Conservation (phyloP, 2,329 filamentous ascomycete genomes). For the Westerdykella aurantiaca region DNA sequence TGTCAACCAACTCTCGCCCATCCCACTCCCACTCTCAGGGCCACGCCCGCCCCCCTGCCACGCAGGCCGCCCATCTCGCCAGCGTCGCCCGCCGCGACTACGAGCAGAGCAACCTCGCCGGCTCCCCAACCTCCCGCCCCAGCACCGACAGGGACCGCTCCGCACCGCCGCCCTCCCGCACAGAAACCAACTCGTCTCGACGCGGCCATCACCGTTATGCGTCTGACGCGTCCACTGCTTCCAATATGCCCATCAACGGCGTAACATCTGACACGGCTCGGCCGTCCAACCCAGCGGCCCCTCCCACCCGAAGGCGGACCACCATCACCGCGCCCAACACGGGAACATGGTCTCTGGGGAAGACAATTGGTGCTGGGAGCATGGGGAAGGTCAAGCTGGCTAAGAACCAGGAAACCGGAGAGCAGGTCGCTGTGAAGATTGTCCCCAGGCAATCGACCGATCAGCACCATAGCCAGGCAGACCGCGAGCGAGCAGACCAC, state of each 20-base stretch:
- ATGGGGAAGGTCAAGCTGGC: constrained; percentile 99
- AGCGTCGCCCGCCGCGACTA: constrained; percentile 62
- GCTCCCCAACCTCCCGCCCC: constrained; percentile 51
- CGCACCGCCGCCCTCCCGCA: constrained; percentile 43
- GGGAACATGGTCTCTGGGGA: constrained; percentile 90
- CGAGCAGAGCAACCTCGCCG: constrained; percentile 63
- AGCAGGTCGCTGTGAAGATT: constrained; percentile 96
- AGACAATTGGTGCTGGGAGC: constrained; percentile 94
- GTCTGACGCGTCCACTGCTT: constrained; percentile 38
- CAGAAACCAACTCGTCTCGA: constrained; percentile 47
- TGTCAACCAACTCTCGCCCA: constrained; percentile 31
- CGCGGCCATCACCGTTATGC: constrained; percentile 43
- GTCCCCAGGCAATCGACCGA: constrained; percentile 86
- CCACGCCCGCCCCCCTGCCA: constrained; percentile 18
- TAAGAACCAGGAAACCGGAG: constrained; percentile 79
- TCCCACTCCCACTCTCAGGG: constrained; percentile 30
- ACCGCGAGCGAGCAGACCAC: constrained; percentile 86
- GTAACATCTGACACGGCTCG: constrained; percentile 29
- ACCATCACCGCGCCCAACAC: constrained; percentile 78
- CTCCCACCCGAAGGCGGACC: constrained; percentile 52
- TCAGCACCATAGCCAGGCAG: constrained; percentile 64
- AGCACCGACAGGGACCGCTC: constrained; percentile 59
- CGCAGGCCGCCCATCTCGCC: constrained; percentile 45
- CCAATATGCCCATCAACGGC: constrained; percentile 36
- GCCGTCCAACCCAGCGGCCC: constrained; percentile 11